Percentiles rank a stretch among this genome's conserved stretches.
These are phyloP conservation scores for Vanrija humicola DNA, from an alignment of 1,284 basidiomycete species.

Conservation along the genomic window DNA sequence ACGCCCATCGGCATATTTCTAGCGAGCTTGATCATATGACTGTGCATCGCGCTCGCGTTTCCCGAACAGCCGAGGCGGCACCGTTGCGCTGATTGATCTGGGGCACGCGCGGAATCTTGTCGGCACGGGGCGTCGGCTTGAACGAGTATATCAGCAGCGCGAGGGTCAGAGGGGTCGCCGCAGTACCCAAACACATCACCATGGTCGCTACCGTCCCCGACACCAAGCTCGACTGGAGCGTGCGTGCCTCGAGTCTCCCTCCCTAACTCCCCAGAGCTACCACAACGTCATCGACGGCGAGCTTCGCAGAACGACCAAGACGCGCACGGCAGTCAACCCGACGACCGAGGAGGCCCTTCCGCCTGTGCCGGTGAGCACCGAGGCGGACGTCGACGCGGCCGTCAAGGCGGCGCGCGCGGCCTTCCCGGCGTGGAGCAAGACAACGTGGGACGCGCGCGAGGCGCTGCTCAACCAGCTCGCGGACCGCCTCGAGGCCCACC, in stretches of 20 bases:
- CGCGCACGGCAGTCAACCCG: conserved; percentile 76
- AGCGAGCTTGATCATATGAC: no score
- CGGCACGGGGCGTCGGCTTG: no score
- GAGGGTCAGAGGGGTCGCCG: no score
- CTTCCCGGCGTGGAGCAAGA: conserved; percentile 74
- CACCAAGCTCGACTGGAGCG: not conserved
- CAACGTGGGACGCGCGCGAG: conserved; percentile 53
- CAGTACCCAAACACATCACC: no score
- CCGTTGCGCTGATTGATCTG: no score
- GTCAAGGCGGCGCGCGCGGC: conserved; percentile 73
- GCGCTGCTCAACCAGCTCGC: conserved; percentile 29
- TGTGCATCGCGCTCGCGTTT: no score
- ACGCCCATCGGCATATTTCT: no score
- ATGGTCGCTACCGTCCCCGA: no score
- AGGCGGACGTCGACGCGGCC: conserved; percentile 73
- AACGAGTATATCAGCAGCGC: no score
- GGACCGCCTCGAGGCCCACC: conserved; percentile 26
- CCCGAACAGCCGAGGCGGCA: no score
- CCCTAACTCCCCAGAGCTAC: conserved; percentile 62
- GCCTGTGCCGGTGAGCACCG: conserved; percentile 77
- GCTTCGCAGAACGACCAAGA: conserved; percentile 67
- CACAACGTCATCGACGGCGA: conserved; percentile 75
- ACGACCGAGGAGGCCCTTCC: conserved; percentile 75
- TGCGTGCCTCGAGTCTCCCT: not conserved
- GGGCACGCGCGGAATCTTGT: no score